Base-by-base conservation (phyloP, 768 basidiomycete species). In the Boletus barrowsii region DNA sequence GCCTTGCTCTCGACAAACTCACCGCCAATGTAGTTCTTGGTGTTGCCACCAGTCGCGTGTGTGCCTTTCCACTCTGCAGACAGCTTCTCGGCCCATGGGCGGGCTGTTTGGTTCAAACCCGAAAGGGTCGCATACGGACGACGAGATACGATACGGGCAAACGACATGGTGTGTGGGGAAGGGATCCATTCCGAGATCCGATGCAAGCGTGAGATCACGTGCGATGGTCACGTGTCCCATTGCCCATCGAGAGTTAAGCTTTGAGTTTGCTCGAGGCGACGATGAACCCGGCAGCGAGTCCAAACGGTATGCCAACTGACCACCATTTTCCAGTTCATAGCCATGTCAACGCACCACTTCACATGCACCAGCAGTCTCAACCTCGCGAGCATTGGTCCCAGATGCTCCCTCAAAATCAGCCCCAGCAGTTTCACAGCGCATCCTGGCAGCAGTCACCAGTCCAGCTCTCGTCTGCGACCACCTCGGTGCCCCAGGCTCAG, bases 11-110 rank as follows among this genome's bases (percentile, higher is more conserved):
- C 88, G 10, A 87, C 78, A 63, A 94, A 98, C 73, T 93, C 80
- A 10, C 95, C 96, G 13, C 83, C 88, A 54, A 98, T 90, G 72
- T 87, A 93, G 70, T 93, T 94, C 81, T 90, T 94, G 53, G 94
- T 94, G 56, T 79, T 85, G 29, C 82, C 88, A n/a, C 95, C 95
- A 13, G 83, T 81, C 22, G 88, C 86, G 54, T 79, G 88, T 3
- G 95, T 95, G 40, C 95, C 95, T 59, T 86, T 85, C 92, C 93
- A 98, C 30, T 84, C 78, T 14, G 79, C 70, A 17, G 88, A 88
- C 18, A 93, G 74, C 51, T 79, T 78, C 60, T 90, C 83, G 1
- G 90, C 90, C 57, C 80, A 83, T 24, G 80, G 68, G 18, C 79
- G 77, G 20, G 84, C 86, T 11, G 76, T 57, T 14, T 81, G 72